Conservation (phyloP, 2,329 filamentous ascomycete genomes). For the Trichoderma cornu-damae region DNA sequence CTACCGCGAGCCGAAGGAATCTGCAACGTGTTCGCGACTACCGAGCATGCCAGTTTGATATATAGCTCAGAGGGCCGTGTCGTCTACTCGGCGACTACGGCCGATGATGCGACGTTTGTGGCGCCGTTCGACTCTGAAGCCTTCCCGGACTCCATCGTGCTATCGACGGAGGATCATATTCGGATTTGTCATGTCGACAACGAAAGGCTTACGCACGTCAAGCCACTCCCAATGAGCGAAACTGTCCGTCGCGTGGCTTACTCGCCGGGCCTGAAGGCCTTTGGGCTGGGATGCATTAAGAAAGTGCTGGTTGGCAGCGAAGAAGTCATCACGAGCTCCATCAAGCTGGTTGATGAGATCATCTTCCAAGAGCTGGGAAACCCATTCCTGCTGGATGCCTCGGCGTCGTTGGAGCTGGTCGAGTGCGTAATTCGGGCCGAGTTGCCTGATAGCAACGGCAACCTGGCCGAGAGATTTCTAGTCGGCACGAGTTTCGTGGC, state of each 20-base stretch:
- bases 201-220: conserved; percentile 82
- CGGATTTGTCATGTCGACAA: conserved; percentile 78
- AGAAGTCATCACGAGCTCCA: conserved; percentile 73
- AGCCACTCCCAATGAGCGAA: conserved; percentile 69
- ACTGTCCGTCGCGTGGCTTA: conserved; percentile 86
- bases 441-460: conserved; percentile 54
- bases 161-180: conserved; percentile 71
- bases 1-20: conserved; percentile 64
- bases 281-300: conserved; percentile 81
- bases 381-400: conserved; percentile 55
- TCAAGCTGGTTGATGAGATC: conserved; percentile 87
- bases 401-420: conserved; percentile 61
- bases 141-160: conserved; percentile 73
- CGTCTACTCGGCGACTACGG: conserved; percentile 89
- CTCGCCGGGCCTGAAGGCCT: conserved; percentile 70
- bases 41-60: conserved; percentile 89
- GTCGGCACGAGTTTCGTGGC: conserved; percentile 78
- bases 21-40: conserved; percentile 84
- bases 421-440: conserved; percentile 78
- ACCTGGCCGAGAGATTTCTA: conserved; percentile 71
- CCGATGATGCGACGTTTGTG: conserved; percentile 75
- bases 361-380: conserved; percentile 72
- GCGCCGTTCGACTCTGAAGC: conserved; percentile 77
- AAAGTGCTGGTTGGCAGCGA: conserved; percentile 64
- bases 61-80: conserved; percentile 84